A percentile compares a stretch with the other conserved stretches of the same genome.
Conservation (phyloP, 257 asterid species). For the Gynochthodes officinalis region DNA sequence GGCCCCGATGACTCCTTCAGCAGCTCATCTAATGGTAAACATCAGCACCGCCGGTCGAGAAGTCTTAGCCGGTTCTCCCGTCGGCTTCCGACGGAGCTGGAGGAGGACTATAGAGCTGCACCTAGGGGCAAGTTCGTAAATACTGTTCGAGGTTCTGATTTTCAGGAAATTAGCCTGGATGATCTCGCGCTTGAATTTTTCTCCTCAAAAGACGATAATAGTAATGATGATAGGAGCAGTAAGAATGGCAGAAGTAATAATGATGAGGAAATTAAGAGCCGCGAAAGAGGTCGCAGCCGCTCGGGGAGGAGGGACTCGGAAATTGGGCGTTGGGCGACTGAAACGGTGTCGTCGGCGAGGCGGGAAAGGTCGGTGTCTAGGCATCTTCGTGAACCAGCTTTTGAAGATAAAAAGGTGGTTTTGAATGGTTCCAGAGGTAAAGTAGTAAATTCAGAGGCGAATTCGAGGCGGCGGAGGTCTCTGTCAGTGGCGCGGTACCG, state of each 20-base stretch:
- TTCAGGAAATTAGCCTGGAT: constrained; percentile 77
- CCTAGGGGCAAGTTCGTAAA: constrained; percentile 75
- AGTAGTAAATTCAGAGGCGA: constrained; percentile 30
- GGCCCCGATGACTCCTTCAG: constrained; percentile 16
- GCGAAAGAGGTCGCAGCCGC: constrained; percentile 41
- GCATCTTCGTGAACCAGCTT: constrained; percentile 32
- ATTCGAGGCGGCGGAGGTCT: constrained; percentile 64
- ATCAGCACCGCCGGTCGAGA: constrained; percentile 40
- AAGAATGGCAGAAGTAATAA: constrained; percentile 28
- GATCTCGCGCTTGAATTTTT: constrained; percentile 77
- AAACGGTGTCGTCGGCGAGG: constrained; percentile 70
- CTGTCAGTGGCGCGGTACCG: constrained; percentile 62
- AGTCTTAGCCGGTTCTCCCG: constrained; percentile 45
- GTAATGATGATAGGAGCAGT: constrained; percentile 5
- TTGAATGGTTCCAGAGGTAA: constrained; percentile 32
- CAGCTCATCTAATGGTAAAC: constrained; percentile 16
- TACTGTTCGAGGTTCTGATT: constrained; percentile 66
- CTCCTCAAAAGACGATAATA: constrained; percentile 22
- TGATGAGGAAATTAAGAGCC: constrained; percentile 32
- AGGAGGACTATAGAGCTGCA: constrained; percentile 37
- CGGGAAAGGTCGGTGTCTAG: constrained; percentile 83
- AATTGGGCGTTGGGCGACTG: constrained; percentile 79
- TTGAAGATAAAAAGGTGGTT: constrained; percentile 20
- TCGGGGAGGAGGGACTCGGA: constrained; percentile 37
- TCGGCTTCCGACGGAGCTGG: constrained; percentile 25